Evolutionary conservation across 164 flowering plant genomes (phyloP).

Genomic region (Taxillus chinensis): DNA sequence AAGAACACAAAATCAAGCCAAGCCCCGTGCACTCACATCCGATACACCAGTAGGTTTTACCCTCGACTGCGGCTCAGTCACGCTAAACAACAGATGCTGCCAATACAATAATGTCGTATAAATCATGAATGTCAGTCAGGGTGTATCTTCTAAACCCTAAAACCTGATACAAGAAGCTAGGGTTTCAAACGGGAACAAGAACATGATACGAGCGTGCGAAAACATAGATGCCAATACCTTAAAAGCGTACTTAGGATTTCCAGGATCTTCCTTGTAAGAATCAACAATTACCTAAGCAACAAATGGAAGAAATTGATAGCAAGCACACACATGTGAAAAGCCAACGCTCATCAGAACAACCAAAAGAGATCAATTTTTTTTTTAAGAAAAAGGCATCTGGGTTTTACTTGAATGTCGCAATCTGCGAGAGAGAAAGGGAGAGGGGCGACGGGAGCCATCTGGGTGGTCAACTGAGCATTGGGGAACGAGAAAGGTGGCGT

Average conservation of each 20-base stretch:
- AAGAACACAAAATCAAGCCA: neutral
- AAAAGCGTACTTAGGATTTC: constrained; percentile 82
- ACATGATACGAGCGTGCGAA: too few species aligned
- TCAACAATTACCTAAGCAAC: constrained; percentile 71
- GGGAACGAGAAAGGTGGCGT: constrained; percentile 12
- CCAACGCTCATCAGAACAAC: neutral
- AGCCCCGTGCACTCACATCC: constrained; percentile 53
- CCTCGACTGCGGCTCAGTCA: constrained; percentile 70
- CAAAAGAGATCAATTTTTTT: constrained; percentile 5
- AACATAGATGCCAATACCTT: constrained; percentile 43
- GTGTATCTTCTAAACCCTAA: constrained; percentile 2
- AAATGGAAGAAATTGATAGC: neutral
- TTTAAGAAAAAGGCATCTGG: constrained; percentile 1
- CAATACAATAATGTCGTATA: constrained; percentile 8
- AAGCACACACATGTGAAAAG: neutral
- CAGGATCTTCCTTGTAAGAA: constrained; percentile 84
- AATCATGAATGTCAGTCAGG: constrained; percentile 2
- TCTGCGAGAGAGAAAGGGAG: constrained; percentile 88
- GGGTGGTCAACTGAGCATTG: constrained; percentile 71
- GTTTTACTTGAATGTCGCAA: constrained; percentile 81
- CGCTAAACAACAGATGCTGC: constrained; percentile 94
- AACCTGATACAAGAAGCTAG: neutral
- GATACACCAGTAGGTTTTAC: constrained; percentile 87
- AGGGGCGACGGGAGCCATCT: constrained; percentile 96
- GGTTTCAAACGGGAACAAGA: too few species aligned